phyloP scores from a whole-genome alignment of 345 rosid species.

The Pugionium dolabratum region DNA sequence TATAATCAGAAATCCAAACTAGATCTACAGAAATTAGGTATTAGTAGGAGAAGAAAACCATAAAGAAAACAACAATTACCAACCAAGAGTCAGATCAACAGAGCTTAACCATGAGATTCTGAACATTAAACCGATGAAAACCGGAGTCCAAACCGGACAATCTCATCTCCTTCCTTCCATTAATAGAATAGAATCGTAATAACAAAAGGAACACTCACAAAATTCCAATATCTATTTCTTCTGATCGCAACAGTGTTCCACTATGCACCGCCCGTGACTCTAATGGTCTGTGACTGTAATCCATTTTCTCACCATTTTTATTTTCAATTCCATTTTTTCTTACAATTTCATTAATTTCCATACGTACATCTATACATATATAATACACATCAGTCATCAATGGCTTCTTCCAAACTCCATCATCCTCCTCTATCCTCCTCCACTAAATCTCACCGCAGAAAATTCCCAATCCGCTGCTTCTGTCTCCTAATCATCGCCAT shows the following conservation, averaged over 20 bases:
- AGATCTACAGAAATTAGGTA: not conserved
- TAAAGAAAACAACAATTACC: conserved; percentile 3
- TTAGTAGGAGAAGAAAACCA: not conserved
- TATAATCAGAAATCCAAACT: not conserved
- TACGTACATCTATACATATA: not conserved
- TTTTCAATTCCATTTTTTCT: not conserved
- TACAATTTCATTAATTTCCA: conserved; percentile 1
- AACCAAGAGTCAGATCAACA: not conserved
- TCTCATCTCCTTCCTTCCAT: not conserved
- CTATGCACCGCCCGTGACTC: conserved; percentile 41
- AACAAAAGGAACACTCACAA: conserved; percentile 10
- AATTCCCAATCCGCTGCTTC: conserved; percentile 22
- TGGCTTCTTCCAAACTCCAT: conserved; percentile 37
- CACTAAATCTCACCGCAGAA: conserved; percentile 29
- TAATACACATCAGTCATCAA: conserved; percentile 19
- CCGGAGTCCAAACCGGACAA: conserved; percentile 29
- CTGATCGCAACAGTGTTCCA: conserved; percentile 38
- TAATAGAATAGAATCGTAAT: conserved; percentile 6
- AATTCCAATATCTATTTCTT: conserved; percentile 27
- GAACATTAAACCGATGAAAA: conserved; percentile 15
- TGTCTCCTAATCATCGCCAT: conserved; percentile 29
- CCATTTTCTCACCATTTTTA: not conserved
- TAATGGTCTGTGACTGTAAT: conserved; percentile 41
- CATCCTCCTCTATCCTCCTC: conserved; percentile 27
- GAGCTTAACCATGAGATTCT: not conserved